phyloP scores from a whole-genome alignment of 2,329 filamentous ascomycete species.

The Pseudogymnoascus sp. region DNA sequence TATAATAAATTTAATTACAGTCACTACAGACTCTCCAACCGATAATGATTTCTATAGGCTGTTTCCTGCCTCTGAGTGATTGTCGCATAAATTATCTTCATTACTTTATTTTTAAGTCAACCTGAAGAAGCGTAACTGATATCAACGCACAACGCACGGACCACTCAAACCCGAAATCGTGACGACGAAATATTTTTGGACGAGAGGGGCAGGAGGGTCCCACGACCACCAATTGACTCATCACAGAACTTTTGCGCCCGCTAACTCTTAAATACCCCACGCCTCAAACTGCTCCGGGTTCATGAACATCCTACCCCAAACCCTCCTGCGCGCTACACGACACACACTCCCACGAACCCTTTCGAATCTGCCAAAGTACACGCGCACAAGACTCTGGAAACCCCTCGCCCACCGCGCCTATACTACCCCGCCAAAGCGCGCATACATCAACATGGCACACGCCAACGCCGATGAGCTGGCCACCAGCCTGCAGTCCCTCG shows the following conservation, averaged over 20 bases:
- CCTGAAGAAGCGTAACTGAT: neutral
- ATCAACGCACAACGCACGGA: neutral
- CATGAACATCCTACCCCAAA: slow-evolving; percentile 11
- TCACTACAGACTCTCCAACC: neutral
- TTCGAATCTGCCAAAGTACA: neutral
- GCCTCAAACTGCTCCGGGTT: neutral
- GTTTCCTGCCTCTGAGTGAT: neutral
- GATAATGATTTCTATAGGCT: neutral
- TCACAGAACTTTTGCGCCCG: slow-evolving; percentile 4
- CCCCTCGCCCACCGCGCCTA: neutral
- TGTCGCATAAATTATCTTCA: neutral
- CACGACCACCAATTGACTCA: slow-evolving; percentile 5
- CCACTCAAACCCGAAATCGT: neutral
- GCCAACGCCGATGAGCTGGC: slow-evolving; percentile 12
- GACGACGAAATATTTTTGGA: slow-evolving; percentile 8
- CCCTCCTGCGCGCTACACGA: slow-evolving; percentile 8
- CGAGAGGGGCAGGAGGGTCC: slow-evolving; percentile 3
- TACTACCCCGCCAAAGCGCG: slow-evolving; percentile 5
- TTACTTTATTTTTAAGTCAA: neutral
- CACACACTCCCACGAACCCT: neutral
- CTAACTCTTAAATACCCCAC: slow-evolving; percentile 4
- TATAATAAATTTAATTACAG: neutral
- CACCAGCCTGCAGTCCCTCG: slow-evolving; percentile 25
- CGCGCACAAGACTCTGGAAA: neutral
- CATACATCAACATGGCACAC: slow-evolving; percentile 11